phyloP scores from a whole-genome alignment of 73 alveolate genomes.

The Tetrahymena elliotti region DNA sequence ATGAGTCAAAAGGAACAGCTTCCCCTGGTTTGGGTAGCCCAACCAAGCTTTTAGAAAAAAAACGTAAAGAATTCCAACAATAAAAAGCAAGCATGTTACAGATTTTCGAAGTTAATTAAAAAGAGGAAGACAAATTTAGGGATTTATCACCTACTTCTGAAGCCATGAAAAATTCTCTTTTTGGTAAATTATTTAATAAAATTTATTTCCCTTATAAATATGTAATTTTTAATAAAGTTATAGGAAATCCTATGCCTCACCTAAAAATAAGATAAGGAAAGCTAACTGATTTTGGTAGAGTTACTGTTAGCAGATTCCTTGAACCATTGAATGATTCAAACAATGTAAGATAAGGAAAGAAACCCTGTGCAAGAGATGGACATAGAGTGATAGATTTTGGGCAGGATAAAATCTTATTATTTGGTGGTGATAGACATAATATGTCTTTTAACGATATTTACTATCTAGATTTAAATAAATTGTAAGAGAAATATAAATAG shows the following conservation, averaged over 20 bases:
- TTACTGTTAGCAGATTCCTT: constrained; percentile 27
- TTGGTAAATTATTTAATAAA: neutral
- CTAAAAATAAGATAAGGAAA: constrained; percentile 20
- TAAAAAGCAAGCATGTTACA: constrained; percentile 8
- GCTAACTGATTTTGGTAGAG: constrained; percentile 35
- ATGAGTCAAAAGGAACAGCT: constrained; percentile 18
- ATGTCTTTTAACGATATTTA: constrained; percentile 76
- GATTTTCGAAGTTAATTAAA: constrained; percentile 27
- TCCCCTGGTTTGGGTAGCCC: constrained; percentile 3
- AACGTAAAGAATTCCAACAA: constrained; percentile 5
- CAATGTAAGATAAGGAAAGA: constrained; percentile 45
- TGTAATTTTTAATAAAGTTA: neutral
- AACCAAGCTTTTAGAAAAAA: constrained; percentile 19
- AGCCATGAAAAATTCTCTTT: constrained; percentile 27
- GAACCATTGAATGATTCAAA: constrained; percentile 12
- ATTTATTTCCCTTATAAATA: neutral
- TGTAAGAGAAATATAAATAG: neutral
- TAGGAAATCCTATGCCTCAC: constrained; percentile 39
- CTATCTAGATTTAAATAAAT: constrained; percentile 13
- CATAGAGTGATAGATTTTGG: constrained; percentile 54
- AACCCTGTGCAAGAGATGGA: constrained; percentile 87
- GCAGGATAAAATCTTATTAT: constrained; percentile 46
- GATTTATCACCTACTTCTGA: constrained; percentile 35
- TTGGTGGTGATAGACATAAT: constrained; percentile 90
- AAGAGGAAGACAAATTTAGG: neutral